A percentile compares a stretch with the other conserved stretches of the same genome.
Conservation (phyloP, 495 filamentous ascomycete species). For the Elasticomyces elasticus region DNA sequence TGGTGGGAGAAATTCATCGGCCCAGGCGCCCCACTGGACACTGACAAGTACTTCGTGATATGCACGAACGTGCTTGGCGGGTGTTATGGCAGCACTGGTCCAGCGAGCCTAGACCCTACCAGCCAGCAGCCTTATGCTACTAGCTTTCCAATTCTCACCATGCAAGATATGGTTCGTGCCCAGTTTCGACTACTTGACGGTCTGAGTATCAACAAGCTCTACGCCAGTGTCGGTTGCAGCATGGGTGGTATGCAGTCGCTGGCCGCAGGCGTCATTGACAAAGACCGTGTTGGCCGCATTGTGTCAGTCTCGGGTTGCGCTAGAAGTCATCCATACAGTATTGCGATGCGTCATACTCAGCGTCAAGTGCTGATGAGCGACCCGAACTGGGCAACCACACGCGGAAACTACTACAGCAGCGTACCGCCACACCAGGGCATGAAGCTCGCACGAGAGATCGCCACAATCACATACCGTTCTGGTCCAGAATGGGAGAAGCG, state of each 20-base stretch:
- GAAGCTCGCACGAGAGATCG: conserved; percentile 96
- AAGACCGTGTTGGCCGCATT: conserved; percentile 66
- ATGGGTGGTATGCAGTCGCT: conserved; percentile 99
- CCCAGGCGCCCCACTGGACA: conserved; percentile 75
- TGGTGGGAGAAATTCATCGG: conserved; percentile 99
- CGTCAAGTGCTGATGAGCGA: conserved; percentile 98
- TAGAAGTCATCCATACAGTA: conserved; percentile 92
- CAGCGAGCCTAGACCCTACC: conserved; percentile 76
- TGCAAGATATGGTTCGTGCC: conserved; percentile 94
- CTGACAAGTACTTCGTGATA: conserved; percentile 81
- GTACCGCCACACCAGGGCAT: conserved; percentile 92
- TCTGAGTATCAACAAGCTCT: conserved; percentile 68
- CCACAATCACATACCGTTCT: conserved; percentile 92
- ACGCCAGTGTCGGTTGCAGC: conserved; percentile 88
- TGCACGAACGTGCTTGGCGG: conserved; percentile 96
- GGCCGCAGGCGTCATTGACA: conserved; percentile 79
- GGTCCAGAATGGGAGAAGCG: conserved; percentile 97
- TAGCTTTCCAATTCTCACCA: conserved; percentile 89
- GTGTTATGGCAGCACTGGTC: conserved; percentile 93
- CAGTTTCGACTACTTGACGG: conserved; percentile 84
- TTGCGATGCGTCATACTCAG: conserved; percentile 98
- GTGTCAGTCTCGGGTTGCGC: conserved; percentile 91
- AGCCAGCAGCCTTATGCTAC: conserved; percentile 86
- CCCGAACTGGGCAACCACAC: conserved; percentile 68
- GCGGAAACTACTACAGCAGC: conserved; percentile 90